Base-by-base conservation (phyloP, 2,329 filamentous ascomycete genomes). In the Colletotrichum orbiculare region DNA sequence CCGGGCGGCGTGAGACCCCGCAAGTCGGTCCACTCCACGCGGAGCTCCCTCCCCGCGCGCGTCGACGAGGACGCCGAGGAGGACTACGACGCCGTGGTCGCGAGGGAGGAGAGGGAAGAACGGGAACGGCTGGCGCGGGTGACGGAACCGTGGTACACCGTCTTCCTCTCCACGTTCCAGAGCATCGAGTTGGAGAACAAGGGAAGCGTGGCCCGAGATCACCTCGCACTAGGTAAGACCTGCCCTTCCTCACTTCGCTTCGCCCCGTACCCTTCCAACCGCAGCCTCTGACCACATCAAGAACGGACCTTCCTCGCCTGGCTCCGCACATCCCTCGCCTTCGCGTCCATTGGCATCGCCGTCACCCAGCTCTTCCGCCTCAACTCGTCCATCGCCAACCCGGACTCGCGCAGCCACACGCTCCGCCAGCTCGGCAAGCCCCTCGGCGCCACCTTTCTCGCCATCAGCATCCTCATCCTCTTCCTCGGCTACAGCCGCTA, bases 301-400 rank as follows among this genome's bases (percentile, higher is more conserved):
- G 92, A 96, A 78, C 86, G 92, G 17, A 96, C 92, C 0, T 96
- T 95, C 76, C 86, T 96, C 38, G 92, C 92, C 59, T 96, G 92
- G 92, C 84, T 96, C 47, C 87, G 92, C 56, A 96, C 92, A 3
- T 94, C 91, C 2, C 85, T 96, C 41, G 89, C 91, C 33, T 96
- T 96, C 73, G 91, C 92, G 10, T 91, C 87, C 39, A 95, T 96
- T 69, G 92, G 92, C 62, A 91, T 96, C 65, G 92, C 91, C 47
- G 86, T 96, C 45, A 95, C 92, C 1, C 92, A 96, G 75, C 87
- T 96, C 52, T 95, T 96, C 79, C 90, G 92, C 34, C 87, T 96
- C 62, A 94, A 94, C 79, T 91, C 89, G 0, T 85, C 87, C 8
- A 79, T 91, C 45, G 73, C 78, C 25, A 67, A 70, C 35, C 68